Base-by-base conservation (phyloP, 164 flowering plant genomes). In the Pachysandra terminalis region DNA sequence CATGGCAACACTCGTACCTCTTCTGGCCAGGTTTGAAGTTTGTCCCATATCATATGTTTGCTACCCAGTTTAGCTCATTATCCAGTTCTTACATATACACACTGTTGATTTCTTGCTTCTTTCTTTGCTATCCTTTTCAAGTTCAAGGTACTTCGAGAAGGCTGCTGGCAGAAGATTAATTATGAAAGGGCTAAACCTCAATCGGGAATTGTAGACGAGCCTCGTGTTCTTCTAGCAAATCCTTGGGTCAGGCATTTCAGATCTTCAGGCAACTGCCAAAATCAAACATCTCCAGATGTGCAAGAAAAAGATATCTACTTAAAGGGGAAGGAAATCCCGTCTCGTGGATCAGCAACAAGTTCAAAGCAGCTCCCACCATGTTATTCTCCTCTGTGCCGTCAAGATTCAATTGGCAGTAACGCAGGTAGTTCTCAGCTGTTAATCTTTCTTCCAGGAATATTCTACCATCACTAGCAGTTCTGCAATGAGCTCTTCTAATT, bases 101-200 rank as follows among this genome's bases (percentile, higher is more conserved):
- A n/a, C n/a, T n/a, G n/a, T 49, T 22, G 72, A 21, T 14, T 24
- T 9, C 9, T 61, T 41, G 5, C 24, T 58, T 58, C 16, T 16
- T 63, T 2, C 55, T 59, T 63, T n/a, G n/a, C n/a, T 69, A 71
- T 17, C 75, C n/a, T n/a, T n/a, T n/a, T n/a, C n/a, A n/a, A 88
- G 96, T 84, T 82, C 68, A 87, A 85, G 80, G 86, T 89, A 79
- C 83, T 80, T 68, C 86, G 74, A 71, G 66, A 73, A 58, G 91
- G 93, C 25, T 65, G 66, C 72, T 90, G 91, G 95, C 69, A 81
- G 67, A 85, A 77, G 62, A 68, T 81, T 23, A 70, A 76, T 71
- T 82, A 87, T 72, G 78, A 67, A 32, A 82, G 73, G 73, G 68
- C 81, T 55, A 69, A 68, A 57, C 22, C 59, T 25, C 72, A 52